Percentiles rank a stretch among this genome's conserved stretches.
Evolutionary conservation across 2,329 filamentous ascomycete species (phyloP).

Genomic region (Colletotrichum truncatum): DNA sequence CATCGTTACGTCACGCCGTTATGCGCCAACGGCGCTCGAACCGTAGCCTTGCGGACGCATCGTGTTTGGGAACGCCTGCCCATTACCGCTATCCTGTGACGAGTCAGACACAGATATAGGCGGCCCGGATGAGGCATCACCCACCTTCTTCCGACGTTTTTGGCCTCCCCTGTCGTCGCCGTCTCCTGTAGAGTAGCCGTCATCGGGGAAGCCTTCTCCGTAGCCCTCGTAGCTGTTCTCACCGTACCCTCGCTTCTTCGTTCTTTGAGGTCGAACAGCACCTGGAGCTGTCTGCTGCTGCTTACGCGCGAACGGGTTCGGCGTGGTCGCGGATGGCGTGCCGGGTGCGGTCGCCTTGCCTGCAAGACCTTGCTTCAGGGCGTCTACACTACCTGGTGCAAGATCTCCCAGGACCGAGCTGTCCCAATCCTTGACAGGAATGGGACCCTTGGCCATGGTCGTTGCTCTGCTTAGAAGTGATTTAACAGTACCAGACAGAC

Average conservation of each 20-base stretch:
- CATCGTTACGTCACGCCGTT: constrained; percentile 29
- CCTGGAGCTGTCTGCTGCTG: constrained; percentile 24
- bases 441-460: constrained; percentile 65
- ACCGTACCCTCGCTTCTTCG: constrained; percentile 80
- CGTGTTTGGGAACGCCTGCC: constrained; percentile 51
- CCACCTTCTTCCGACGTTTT: constrained; percentile 74
- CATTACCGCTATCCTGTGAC: constrained; percentile 53
- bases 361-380: constrained; percentile 49
- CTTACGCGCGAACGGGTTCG: constrained; percentile 29
- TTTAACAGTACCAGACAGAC: constrained; percentile 56
- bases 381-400: constrained; percentile 49
- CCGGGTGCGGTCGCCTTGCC: constrained; percentile 61
- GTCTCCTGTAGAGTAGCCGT: constrained; percentile 79
- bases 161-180: constrained; percentile 67
- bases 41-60: constrained; percentile 64
- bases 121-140: constrained; percentile 34
- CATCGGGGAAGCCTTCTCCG: constrained; percentile 75
- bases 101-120: constrained; percentile 48
- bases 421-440: constrained; percentile 66
- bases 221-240: constrained; percentile 81
- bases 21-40: constrained; percentile 67
- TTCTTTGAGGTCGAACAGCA: constrained; percentile 66
- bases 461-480: constrained; percentile 59
- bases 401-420: constrained; percentile 67
- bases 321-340: constrained; percentile 55